phyloP scores from a whole-genome alignment of 176 grass and related monocot species.

The Phragmites australis region DNA sequence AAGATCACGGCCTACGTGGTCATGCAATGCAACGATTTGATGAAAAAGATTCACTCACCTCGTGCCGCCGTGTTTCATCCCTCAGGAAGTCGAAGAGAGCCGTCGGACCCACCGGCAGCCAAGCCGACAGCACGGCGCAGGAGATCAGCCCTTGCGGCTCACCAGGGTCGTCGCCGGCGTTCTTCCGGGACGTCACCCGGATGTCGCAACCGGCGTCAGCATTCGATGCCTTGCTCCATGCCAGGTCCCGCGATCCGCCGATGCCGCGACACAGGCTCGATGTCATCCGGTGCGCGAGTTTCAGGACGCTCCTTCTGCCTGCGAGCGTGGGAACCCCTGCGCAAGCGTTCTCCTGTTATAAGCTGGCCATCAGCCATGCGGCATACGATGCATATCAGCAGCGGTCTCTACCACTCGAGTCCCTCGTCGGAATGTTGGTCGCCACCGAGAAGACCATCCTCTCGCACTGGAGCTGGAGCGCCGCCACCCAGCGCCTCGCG shows the following conservation, averaged over 20 bases:
- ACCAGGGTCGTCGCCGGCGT: slow-evolving; percentile 53
- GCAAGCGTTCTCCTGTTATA: not conserved
- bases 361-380: not conserved
- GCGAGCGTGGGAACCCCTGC: slow-evolving; percentile 68
- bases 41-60: no score
- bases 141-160: slow-evolving; percentile 70
- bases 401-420: slow-evolving; percentile 45
- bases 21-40: no score
- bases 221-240: slow-evolving; percentile 46
- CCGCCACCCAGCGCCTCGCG: slow-evolving; percentile 72
- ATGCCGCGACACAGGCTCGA: slow-evolving; percentile 54
- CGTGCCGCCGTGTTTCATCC: slow-evolving; percentile 55
- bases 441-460: slow-evolving; percentile 77
- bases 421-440: slow-evolving; percentile 72
- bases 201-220: slow-evolving; percentile 39
- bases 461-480: slow-evolving; percentile 76
- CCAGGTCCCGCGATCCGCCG: slow-evolving; percentile 43
- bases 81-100: slow-evolving; percentile 56
- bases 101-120: slow-evolving; percentile 57
- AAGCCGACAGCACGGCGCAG: slow-evolving; percentile 59
- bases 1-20: not conserved
- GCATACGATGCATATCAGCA: not conserved
- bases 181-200: slow-evolving; percentile 49
- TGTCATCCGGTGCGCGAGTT: slow-evolving; percentile 68
- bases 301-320: slow-evolving; percentile 84